Evolutionary conservation across 768 basidiomycete species (phyloP), one percentile per base, ranked within the genome.

Genomic region (Basidioascus undulatus): DNA sequence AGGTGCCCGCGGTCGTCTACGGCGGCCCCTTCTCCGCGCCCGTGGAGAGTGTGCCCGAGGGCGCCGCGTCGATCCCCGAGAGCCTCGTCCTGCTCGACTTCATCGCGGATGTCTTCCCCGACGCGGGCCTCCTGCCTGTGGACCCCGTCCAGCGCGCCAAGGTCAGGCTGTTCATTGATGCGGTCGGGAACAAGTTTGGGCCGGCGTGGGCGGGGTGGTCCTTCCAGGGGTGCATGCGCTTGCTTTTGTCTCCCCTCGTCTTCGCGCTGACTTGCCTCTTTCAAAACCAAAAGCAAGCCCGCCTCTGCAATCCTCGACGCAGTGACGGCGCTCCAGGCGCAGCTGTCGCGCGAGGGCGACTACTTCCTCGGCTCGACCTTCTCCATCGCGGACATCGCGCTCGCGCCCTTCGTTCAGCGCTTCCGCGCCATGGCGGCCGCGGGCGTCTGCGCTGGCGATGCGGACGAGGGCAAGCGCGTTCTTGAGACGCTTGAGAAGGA

Each of bases 41-140:
- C 19, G 63, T 70, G 0, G 66, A 69, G 44, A 50, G 61, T 4
- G 74, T 76, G 0, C 72, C 72, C 2, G 64, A 67, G 0, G 69
- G 70, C 27, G 71, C 71, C 8, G 49, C 57, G 37, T 76, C 75
- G 52, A 50, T 76, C 49, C 62, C 70, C 7, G 74, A 77, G 51
- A 75, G 72, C 4, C 66, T 69, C 35, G 59, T 74, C 28, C 67
- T 76, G 42, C 59, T 75, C 40, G 72, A 77, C 52, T 47, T 76
- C 57, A 53, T 76, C 42, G 70, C 70, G 9, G 74, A 75, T 52
- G 56, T 74, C 40, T 67, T 61, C 53, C 65, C 66, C 2, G 51
- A 61, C 28, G 60, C 65, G 24, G 40, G 49, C 26, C 58, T 74
- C 30, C 61, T 71, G 8, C 74, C 74, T 4, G 52, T 56, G 8